A percentile compares a stretch with the other conserved stretches of the same genome.
Conservation (phyloP, 371 early-diverging fungal genomes). For the Rhizopus arrhizus region DNA sequence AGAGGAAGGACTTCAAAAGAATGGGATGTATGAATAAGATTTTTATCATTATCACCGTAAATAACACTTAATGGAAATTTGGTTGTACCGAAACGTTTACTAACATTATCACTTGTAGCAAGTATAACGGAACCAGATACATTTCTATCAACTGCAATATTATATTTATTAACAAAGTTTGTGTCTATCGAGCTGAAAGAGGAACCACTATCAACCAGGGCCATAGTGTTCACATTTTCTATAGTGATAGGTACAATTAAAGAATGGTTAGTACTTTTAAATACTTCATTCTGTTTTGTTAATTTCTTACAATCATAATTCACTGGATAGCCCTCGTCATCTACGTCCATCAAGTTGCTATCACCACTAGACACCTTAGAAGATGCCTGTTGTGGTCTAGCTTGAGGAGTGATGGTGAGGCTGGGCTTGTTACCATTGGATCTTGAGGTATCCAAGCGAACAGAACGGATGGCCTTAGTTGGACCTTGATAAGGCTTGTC, state of each 20-base stretch:
- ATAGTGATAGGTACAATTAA: constrained; percentile 5
- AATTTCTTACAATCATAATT: constrained; percentile 8
- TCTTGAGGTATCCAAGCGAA: too few species aligned
- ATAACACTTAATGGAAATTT: neutral
- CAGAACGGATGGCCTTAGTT: too few species aligned
- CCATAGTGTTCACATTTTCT: constrained; percentile 7
- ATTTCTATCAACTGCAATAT: too few species aligned
- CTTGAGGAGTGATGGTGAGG: too few species aligned
- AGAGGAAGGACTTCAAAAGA: neutral
- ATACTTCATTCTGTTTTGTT: neutral
- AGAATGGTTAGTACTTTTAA: neutral
- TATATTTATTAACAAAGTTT: neutral
- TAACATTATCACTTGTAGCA: neutral
- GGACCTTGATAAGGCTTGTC: too few species aligned
- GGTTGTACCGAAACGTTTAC: neutral
- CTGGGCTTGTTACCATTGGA: too few species aligned
- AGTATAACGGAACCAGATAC: neutral
- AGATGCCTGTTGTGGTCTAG: neutral
- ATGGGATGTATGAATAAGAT: neutral
- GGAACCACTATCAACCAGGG: constrained; percentile 8
- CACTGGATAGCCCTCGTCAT: neutral
- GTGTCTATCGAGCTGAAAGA: constrained; percentile 1
- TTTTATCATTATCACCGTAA: neutral
- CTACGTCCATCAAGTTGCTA: constrained; percentile 1
- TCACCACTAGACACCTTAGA: neutral